Percentiles rank a stretch among this genome's conserved stretches.
These are phyloP conservation scores for Jamesozyma rosinii DNA, from an alignment of 805 yeast genomes.

Conservation along the genomic window DNA sequence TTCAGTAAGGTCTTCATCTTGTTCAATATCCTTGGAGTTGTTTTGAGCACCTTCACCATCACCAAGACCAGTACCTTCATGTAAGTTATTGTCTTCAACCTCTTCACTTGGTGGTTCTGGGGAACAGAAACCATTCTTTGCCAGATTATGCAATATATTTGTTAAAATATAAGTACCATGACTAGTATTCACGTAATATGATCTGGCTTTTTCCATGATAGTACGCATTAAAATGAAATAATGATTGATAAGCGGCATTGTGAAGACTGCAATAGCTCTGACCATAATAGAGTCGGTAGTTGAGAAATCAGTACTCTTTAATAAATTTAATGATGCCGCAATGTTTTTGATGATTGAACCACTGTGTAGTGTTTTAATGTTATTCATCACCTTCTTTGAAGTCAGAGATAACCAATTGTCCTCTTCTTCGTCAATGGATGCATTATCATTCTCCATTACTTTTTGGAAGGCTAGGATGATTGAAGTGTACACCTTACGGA, in stretches of 20 bases:
- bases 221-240: conserved; percentile 43
- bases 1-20: conserved; percentile 82
- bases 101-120: conserved; percentile 69
- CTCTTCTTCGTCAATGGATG: conserved; percentile 36
- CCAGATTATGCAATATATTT: conserved; percentile 46
- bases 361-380: conserved; percentile 38
- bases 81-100: conserved; percentile 53
- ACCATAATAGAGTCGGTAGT: conserved; percentile 32
- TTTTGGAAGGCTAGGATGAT: conserved; percentile 64
- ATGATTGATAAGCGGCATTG: conserved; percentile 54
- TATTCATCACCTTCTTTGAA: conserved; percentile 37
- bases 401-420: conserved; percentile 60
- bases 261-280: conserved; percentile 43
- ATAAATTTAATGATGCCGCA: conserved; percentile 27
- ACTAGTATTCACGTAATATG: conserved; percentile 45
- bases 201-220: conserved; percentile 38
- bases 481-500: conserved; percentile 46
- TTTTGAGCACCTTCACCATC: conserved; percentile 85
- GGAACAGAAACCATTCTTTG: conserved; percentile 82
- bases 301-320: conserved; percentile 34
- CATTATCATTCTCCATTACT: conserved; percentile 33
- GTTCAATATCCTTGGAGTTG: conserved; percentile 76
- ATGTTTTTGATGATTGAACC: conserved; percentile 32
- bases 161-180: conserved; percentile 55
- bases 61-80: conserved; percentile 87